Evolutionary conservation across 78 protist genomes (phyloP).

Genomic region (Dictyostelium capitatum): DNA sequence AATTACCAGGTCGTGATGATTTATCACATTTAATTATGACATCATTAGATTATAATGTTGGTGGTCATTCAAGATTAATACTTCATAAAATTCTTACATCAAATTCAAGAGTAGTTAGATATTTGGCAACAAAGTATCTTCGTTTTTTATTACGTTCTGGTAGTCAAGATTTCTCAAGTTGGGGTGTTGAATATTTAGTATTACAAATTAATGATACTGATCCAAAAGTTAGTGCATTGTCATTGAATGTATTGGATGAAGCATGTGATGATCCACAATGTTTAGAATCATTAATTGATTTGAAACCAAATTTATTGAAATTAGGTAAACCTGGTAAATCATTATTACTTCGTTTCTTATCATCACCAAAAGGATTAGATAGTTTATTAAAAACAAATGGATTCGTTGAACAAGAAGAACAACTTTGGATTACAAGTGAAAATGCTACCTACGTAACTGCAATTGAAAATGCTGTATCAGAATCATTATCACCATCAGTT

Average conservation of each 20-base stretch:
- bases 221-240: slow-evolving; percentile 26
- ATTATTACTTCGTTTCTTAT: slow-evolving; percentile 56
- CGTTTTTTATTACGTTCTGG: slow-evolving; percentile 53
- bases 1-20: slow-evolving; percentile 75
- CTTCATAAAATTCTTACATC: slow-evolving; percentile 55
- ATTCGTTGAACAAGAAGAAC: slow-evolving; percentile 59
- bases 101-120: slow-evolving; percentile 31
- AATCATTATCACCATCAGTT: slow-evolving; percentile 38
- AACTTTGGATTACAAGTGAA: slow-evolving; percentile 46
- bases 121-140: slow-evolving; percentile 58
- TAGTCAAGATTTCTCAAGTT: slow-evolving; percentile 61
- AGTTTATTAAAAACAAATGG: slow-evolving; percentile 26
- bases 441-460: slow-evolving; percentile 61
- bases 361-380: slow-evolving; percentile 40
- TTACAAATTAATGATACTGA: slow-evolving; percentile 74
- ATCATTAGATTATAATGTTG: slow-evolving; percentile 53
- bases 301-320: slow-evolving; percentile 47
- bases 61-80: slow-evolving; percentile 38
- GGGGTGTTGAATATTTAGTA: slow-evolving; percentile 75
- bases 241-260: slow-evolving; percentile 69
- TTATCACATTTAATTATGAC: slow-evolving; percentile 62
- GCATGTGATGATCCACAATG: slow-evolving; percentile 70
- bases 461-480: slow-evolving; percentile 38
- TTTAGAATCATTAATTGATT: slow-evolving; percentile 41
- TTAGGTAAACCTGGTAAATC: slow-evolving; percentile 66